These are phyloP conservation scores for Leccinum truebloodii DNA, from an alignment of 768 basidiomycete species.

Conservation along the genomic window DNA sequence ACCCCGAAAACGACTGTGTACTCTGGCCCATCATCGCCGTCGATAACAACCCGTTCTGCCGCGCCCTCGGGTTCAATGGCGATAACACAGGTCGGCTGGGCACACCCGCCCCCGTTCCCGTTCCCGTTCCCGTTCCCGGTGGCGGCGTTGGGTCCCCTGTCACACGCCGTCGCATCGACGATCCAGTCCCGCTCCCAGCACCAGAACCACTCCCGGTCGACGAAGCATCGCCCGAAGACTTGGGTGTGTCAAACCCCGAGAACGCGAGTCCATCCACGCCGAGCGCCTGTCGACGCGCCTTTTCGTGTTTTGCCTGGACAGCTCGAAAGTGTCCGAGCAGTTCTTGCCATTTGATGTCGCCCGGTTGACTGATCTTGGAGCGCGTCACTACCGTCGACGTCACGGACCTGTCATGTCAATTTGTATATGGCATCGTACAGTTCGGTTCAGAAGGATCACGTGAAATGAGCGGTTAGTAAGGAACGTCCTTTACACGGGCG, in stretches of 20 bases:
- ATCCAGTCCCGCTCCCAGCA: constrained; percentile 30
- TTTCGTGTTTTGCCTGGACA: constrained; percentile 90
- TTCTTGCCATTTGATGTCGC: constrained; percentile 98
- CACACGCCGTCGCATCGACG: constrained; percentile 59
- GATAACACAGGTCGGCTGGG: constrained; percentile 32
- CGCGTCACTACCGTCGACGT: constrained; percentile 48
- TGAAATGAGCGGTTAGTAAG: neutral
- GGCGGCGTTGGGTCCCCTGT: constrained; percentile 44
- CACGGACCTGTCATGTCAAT: constrained; percentile 18
- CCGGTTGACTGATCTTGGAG: constrained; percentile 69
- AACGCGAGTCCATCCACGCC: constrained; percentile 62
- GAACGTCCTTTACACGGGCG: neutral
- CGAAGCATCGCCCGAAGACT: constrained; percentile 23
- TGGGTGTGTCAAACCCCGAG: constrained; percentile 39
- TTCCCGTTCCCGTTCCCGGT: constrained; percentile 27
- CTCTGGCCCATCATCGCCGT: constrained; percentile 39
- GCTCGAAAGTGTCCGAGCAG: constrained; percentile 88
- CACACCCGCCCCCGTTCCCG: too few species aligned
- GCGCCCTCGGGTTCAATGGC: constrained; percentile 71
- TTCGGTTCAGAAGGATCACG: constrained; percentile 17
- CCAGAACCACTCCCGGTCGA: constrained; percentile 11
- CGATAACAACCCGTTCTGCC: constrained; percentile 46
- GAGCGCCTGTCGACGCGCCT: constrained; percentile 75
- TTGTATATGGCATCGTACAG: neutral
- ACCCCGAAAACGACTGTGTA: constrained; percentile 31